Evolutionary conservation across 139 green algal species (phyloP), one percentile per base, ranked within the genome.

Genomic region (Zygnema cylindricum): DNA sequence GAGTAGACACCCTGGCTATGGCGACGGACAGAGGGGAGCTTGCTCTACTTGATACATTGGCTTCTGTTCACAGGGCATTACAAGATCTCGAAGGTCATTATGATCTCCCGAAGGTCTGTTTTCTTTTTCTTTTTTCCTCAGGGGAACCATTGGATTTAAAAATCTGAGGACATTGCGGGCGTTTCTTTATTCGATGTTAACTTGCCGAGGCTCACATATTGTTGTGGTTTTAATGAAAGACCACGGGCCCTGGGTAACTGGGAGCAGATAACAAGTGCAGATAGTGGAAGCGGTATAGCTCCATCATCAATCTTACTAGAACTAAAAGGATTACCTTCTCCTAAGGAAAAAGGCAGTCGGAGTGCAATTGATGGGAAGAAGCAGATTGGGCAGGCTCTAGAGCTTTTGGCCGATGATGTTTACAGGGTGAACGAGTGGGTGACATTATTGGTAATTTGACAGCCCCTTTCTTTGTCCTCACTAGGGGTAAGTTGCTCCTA

Each of bases 91-190:
- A 69, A 77, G 86, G 25, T 40, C 88, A 0, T 77, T 73, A 69
- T 76, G 82, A 39, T 54, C 75, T 85, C 42, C 86, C 86, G 38
- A 76, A 84, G 82, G 86, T 76, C 39, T 54, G 35, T 40, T 43
- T 25, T 55, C 82, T 87, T 81, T 23, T 23, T n/a, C n/a, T n/a
- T n/a, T n/a, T n/a, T n/a, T n/a, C n/a, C n/a, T n/a, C n/a, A n/a
- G n/a, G n/a, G n/a, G n/a, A n/a, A n/a, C n/a, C n/a, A n/a, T n/a
- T n/a, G n/a, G n/a, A n/a, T n/a, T n/a, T n/a, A n/a, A n/a, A n/a
- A n/a, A n/a, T n/a, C n/a, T n/a, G n/a, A n/a, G n/a, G n/a, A n/a
- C n/a, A n/a, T n/a, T n/a, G n/a, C n/a, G n/a, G n/a, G n/a, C n/a
- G n/a, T n/a, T n/a, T n/a, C n/a, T n/a, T n/a, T n/a, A n/a, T n/a